Evolutionary conservation across 805 yeast genomes (phyloP).

Genomic region (Cyberlindnera maclurae): DNA sequence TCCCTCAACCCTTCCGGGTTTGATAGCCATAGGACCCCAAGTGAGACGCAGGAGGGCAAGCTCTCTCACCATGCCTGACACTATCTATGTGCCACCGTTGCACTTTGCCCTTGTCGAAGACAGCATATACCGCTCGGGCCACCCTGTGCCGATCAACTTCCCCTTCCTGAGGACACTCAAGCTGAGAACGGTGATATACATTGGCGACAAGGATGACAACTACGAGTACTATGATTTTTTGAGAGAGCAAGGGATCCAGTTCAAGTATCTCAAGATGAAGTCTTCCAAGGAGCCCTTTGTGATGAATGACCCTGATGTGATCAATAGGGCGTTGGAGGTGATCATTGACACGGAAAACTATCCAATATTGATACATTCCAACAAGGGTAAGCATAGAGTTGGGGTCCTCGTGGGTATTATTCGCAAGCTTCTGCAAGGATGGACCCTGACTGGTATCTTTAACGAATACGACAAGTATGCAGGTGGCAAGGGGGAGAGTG

Average conservation of each 20-base stretch:
- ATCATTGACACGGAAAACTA: constrained; percentile 61
- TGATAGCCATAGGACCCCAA: too few species aligned
- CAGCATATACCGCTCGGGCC: constrained; percentile 84
- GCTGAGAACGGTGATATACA: constrained; percentile 72
- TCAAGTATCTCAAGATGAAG: constrained; percentile 58
- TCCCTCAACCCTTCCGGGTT: too few species aligned
- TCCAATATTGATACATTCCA: constrained; percentile 86
- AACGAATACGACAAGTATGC: constrained; percentile 93
- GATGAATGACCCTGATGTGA: constrained; percentile 49
- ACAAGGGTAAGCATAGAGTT: constrained; percentile 93
- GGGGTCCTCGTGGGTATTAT: constrained; percentile 91
- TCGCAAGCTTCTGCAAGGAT: constrained; percentile 80
- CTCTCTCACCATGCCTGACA: constrained; percentile 1
- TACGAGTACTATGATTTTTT: constrained; percentile 70
- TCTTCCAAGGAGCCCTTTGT: constrained; percentile 71
- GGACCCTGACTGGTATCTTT: constrained; percentile 89
- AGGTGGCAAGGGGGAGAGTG: constrained; percentile 88
- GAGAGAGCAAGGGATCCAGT: constrained; percentile 38
- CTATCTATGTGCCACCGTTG: constrained; percentile 73
- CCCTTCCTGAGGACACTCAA: constrained; percentile 66
- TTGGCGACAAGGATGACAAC: constrained; percentile 69
- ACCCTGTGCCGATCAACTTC: constrained; percentile 83
- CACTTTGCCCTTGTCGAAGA: constrained; percentile 87
- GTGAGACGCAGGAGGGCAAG: too few species aligned
- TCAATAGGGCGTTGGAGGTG: constrained; percentile 49